Evolutionary conservation across 768 basidiomycete genomes (phyloP).

Genomic region (Mycena venus): DNA sequence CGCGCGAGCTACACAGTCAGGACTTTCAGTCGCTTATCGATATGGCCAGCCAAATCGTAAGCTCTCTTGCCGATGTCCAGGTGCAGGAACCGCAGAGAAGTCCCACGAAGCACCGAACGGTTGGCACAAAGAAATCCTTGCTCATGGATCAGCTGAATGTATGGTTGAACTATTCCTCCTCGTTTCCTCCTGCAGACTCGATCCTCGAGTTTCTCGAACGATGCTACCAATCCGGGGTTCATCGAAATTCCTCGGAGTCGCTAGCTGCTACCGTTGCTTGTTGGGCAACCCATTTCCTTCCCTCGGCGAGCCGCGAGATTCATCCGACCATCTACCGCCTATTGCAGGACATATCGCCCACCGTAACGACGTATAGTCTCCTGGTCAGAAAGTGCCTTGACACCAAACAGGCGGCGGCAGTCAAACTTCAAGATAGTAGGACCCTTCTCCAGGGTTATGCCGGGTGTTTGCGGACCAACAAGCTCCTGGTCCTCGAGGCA

Average conservation of each 20-base stretch:
- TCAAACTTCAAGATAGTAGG: constrained; percentile 13
- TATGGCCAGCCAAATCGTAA: constrained; percentile 11
- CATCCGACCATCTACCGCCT: not conserved
- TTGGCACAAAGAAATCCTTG: not conserved
- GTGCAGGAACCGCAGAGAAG: not conserved
- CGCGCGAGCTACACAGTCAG: constrained; percentile 11
- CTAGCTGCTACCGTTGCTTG: constrained; percentile 18
- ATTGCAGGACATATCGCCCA: constrained; percentile 23
- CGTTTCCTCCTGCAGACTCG: constrained; percentile 1
- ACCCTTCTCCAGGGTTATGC: constrained; percentile 41
- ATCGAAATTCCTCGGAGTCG: constrained; percentile 3
- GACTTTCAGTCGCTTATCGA: constrained; percentile 9
- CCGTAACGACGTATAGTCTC: constrained; percentile 44
- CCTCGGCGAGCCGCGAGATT: not conserved
- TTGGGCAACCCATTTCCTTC: constrained; percentile 25
- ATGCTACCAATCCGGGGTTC: constrained; percentile 11
- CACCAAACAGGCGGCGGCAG: constrained; percentile 12
- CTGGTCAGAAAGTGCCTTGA: constrained; percentile 39
- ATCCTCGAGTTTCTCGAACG: constrained; percentile 18
- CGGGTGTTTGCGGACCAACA: constrained; percentile 46
- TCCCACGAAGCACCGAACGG: not conserved
- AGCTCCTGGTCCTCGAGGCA: constrained; percentile 59
- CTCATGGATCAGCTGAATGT: constrained; percentile 14
- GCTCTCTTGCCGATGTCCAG: not conserved
- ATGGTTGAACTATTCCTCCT: constrained; percentile 24